Evolutionary conservation across 78 protist species (phyloP).

Genomic region (Bodo saltans): DNA sequence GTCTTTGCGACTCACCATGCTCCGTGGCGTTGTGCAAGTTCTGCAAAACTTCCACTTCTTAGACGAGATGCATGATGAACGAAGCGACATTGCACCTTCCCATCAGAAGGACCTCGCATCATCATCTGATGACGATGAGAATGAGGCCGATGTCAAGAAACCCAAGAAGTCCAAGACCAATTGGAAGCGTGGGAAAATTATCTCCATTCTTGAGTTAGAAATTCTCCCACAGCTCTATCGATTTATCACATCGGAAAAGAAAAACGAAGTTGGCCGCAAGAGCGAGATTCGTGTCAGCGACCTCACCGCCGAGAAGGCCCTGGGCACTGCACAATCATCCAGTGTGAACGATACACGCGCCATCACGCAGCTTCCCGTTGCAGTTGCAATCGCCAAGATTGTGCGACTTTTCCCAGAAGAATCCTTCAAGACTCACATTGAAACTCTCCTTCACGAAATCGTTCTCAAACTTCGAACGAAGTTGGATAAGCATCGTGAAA

Average conservation of each 20-base stretch:
- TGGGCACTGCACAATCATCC: not conserved
- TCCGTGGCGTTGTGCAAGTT: not conserved
- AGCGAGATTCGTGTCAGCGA: not conserved
- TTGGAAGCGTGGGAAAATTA: too few species aligned
- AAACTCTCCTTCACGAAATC: not conserved
- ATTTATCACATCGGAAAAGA: not conserved
- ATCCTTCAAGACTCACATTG: not conserved
- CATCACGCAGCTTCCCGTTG: not conserved
- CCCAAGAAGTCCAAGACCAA: too few species aligned
- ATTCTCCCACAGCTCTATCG: not conserved
- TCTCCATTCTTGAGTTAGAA: not conserved
- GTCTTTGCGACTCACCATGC: not conserved
- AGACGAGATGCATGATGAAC: too few species aligned
- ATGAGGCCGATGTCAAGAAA: not conserved
- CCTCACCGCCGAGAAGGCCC: not conserved
- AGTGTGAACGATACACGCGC: too few species aligned
- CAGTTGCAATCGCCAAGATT: not conserved
- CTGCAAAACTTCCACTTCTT: constrained; percentile 19
- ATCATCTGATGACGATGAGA: constrained; percentile 6
- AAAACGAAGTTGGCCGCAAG: not conserved
- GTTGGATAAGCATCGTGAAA: not conserved
- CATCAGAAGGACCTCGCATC: not conserved
- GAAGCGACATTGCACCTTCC: constrained; percentile 7
- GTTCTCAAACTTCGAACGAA: not conserved
- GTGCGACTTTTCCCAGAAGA: not conserved